A percentile compares a stretch with the other conserved stretches of the same genome.
These are phyloP conservation scores for Symmetrospora coprosmae DNA, from an alignment of 768 basidiomycete species.

Conservation along the genomic window DNA sequence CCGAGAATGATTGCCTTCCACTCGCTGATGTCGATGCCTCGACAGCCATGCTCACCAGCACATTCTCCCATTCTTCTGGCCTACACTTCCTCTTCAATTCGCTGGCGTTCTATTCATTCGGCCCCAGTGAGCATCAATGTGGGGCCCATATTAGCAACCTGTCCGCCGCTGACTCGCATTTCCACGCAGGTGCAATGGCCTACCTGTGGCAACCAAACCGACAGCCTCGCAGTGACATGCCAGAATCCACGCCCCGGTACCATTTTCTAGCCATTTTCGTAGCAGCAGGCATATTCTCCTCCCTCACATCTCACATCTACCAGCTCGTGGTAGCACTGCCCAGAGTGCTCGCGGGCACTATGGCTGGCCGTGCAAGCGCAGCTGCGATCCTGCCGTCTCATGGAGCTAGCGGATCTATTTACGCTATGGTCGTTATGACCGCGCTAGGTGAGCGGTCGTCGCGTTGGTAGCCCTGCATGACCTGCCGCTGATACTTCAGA, in stretches of 20 bases:
- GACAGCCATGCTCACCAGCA: conserved; percentile 11
- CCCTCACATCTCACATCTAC: conserved; percentile 7
- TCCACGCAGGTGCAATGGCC: conserved; percentile 1
- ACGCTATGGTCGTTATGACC: conserved; percentile 17
- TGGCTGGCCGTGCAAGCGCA: neutral
- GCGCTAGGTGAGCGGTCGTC: conserved; percentile 1
- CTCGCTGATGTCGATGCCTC: too few species aligned
- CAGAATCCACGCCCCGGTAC: conserved; percentile 3
- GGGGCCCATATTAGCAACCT: neutral
- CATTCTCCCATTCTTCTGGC: conserved; percentile 11
- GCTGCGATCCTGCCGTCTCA: conserved; percentile 7
- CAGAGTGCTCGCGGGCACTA: too few species aligned
- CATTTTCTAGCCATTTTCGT: conserved; percentile 13
- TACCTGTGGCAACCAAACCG: conserved; percentile 19
- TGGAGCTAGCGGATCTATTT: conserved; percentile 14
- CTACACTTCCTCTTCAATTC: conserved; percentile 20
- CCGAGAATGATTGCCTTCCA: too few species aligned
- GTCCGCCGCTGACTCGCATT: neutral
- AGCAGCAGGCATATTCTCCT: conserved; percentile 1
- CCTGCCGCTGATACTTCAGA: neutral
- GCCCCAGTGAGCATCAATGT: neutral
- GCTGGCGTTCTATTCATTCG: conserved; percentile 16
- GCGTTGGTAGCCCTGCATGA: neutral
- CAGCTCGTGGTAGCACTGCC: neutral
- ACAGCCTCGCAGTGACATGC: conserved; percentile 1